Evolutionary conservation across 495 filamentous ascomycete species (phyloP).

Genomic region (Hypoxylon rickii): DNA sequence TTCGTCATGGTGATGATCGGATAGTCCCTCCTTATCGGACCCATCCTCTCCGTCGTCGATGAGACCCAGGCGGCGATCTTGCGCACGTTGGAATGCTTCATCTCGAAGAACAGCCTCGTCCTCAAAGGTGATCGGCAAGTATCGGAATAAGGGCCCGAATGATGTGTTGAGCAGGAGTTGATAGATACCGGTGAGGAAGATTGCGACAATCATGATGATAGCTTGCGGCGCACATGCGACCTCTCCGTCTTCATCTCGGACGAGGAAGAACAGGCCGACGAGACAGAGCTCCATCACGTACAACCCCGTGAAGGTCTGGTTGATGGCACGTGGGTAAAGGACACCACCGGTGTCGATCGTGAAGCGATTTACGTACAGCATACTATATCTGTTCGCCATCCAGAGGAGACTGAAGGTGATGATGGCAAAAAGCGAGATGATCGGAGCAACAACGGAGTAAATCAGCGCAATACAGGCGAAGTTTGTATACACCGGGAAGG

Average conservation of each 20-base stretch:
- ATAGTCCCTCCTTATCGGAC: constrained; percentile 34
- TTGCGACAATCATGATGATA: constrained; percentile 83
- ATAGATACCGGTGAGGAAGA: constrained; percentile 74
- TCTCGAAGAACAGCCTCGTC: constrained; percentile 91
- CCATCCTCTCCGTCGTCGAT: constrained; percentile 56
- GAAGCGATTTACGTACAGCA: constrained; percentile 93
- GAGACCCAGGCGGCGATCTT: constrained; percentile 63
- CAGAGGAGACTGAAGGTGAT: constrained; percentile 94
- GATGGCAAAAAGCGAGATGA: constrained; percentile 92
- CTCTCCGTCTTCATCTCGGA: constrained; percentile 61
- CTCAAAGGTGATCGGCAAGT: constrained; percentile 93
- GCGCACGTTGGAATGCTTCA: constrained; percentile 80
- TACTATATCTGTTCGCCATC: constrained; percentile 95
- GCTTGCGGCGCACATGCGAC: constrained; percentile 78
- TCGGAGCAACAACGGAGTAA: constrained; percentile 86
- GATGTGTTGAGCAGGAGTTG: constrained; percentile 83
- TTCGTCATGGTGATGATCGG: constrained; percentile 36
- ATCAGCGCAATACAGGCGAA: constrained; percentile 92
- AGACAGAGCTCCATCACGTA: constrained; percentile 95
- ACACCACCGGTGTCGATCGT: constrained; percentile 90
- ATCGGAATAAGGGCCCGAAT: constrained; percentile 84
- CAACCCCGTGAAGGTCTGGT: constrained; percentile 92
- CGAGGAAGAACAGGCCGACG: constrained; percentile 89
- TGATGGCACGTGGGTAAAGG: constrained; percentile 90
- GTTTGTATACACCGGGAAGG: constrained; percentile 95